Percentiles rank a stretch among this genome's conserved stretches.
Evolutionary conservation across 495 filamentous ascomycete genomes (phyloP).

Genomic region (Cercophora scortea): DNA sequence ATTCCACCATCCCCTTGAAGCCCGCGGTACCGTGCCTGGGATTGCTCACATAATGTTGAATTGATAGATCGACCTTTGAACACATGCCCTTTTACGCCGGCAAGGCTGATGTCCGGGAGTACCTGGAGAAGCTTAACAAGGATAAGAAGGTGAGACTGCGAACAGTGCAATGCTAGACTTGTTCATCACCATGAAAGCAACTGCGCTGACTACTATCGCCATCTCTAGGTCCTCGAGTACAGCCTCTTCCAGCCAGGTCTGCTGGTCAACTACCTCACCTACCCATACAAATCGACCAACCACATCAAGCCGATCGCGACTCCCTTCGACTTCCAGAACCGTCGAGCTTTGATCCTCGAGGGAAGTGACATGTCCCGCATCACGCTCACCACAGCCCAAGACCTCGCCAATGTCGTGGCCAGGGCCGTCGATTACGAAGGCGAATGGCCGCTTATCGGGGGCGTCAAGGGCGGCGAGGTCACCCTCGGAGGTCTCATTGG

Average conservation of each 20-base stretch:
- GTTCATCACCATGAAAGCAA: conserved; percentile 7
- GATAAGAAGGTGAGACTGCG: conserved; percentile 25
- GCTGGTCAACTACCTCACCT: conserved; percentile 46
- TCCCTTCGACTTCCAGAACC: conserved; percentile 37
- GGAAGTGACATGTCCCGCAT: conserved; percentile 35
- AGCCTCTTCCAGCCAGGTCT: conserved; percentile 49
- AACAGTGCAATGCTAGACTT: background rate
- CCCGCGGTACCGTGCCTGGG: too few relatives aligned
- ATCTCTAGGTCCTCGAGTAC: conserved; percentile 25
- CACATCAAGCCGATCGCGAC: conserved; percentile 35
- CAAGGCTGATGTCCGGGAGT: conserved; percentile 39
- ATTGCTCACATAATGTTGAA: background rate
- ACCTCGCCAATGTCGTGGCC: conserved; percentile 41
- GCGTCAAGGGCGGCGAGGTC: conserved; percentile 41
- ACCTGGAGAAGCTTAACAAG: conserved; percentile 46
- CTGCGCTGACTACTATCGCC: background rate
- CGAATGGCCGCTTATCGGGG: conserved; percentile 46
- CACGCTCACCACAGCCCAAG: conserved; percentile 38
- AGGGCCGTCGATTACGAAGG: conserved; percentile 46
- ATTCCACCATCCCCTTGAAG: background rate
- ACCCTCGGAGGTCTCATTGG: conserved; percentile 34
- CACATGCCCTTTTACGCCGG: conserved; percentile 35
- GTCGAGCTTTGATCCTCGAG: conserved; percentile 43
- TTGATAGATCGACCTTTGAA: background rate
- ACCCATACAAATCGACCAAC: conserved; percentile 40